Evolutionary conservation across 768 basidiomycete genomes (phyloP).

Genomic region (Lactifluus subvellereus): DNA sequence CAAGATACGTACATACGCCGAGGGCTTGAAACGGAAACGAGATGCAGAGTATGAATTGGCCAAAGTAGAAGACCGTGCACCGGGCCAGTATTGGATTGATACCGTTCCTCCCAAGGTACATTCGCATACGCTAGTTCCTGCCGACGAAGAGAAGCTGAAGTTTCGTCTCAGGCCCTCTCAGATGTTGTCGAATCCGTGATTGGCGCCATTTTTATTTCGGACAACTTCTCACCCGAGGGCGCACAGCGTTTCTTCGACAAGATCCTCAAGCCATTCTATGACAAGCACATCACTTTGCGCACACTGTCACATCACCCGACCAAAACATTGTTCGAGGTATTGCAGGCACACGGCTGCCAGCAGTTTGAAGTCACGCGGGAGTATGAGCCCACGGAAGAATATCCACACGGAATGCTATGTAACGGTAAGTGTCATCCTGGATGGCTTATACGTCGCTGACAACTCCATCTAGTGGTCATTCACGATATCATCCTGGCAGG

Average conservation of each 20-base stretch:
- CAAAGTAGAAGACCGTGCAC: constrained; percentile 42
- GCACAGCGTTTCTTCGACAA: constrained; percentile 60
- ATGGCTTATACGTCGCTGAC: constrained; percentile 5
- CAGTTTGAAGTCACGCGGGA: constrained; percentile 45
- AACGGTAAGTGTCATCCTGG: constrained; percentile 38
- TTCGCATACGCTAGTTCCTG: not conserved
- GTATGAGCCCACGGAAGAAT: constrained; percentile 37
- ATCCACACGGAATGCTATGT: constrained; percentile 38
- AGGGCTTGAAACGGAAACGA: constrained; percentile 42
- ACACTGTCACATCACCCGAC: constrained; percentile 75
- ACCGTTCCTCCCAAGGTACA: constrained; percentile 72
- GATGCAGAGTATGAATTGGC: constrained; percentile 44
- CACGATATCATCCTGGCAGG: constrained; percentile 61
- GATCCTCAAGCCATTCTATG: constrained; percentile 71
- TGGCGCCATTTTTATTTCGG: constrained; percentile 75
- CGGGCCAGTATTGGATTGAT: constrained; percentile 75
- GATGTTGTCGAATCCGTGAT: constrained; percentile 77
- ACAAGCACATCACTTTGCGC: constrained; percentile 65
- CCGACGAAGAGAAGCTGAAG: not conserved
- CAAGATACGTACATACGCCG: constrained; percentile 49
- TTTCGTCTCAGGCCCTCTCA: constrained; percentile 51
- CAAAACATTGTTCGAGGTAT: constrained; percentile 63
- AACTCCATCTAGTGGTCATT: constrained; percentile 47
- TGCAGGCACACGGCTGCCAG: constrained; percentile 69
- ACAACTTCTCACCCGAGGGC: constrained; percentile 58